Evolutionary conservation across 345 rosid species (phyloP).

Genomic region (Psidium guajava): DNA sequence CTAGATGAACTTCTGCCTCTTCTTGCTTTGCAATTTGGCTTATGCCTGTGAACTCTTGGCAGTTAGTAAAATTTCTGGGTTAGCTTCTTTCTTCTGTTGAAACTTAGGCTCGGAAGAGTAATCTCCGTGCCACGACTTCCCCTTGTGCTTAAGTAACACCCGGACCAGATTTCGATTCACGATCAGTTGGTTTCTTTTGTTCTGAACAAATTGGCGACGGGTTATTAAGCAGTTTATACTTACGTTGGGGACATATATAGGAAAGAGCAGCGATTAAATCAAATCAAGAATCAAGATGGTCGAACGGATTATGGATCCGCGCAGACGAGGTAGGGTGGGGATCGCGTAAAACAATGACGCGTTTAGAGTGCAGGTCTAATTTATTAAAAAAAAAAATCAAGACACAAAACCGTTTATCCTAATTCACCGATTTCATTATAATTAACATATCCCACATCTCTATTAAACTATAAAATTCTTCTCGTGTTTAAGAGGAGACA

Average conservation of each 20-base stretch:
- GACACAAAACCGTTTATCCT: too few species aligned
- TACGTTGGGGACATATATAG: not conserved
- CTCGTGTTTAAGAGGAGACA: too few species aligned
- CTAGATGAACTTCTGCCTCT: not conserved
- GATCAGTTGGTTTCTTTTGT: not conserved
- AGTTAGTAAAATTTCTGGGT: not conserved
- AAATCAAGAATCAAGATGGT: not conserved
- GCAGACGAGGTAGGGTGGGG: not conserved
- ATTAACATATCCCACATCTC: too few species aligned
- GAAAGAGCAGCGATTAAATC: not conserved
- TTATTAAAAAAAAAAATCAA: too few species aligned
- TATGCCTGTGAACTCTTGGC: not conserved
- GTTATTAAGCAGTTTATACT: not conserved
- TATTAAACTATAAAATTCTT: too few species aligned
- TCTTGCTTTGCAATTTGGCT: not conserved
- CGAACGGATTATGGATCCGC: not conserved
- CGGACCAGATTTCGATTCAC: not conserved
- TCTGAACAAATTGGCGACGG: not conserved
- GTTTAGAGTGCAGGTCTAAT: not conserved
- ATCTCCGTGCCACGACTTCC: not conserved
- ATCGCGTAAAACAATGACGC: not conserved
- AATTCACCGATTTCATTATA: too few species aligned
- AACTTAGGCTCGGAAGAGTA: not conserved
- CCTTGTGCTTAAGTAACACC: not conserved
- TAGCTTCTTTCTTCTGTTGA: not conserved